These are phyloP conservation scores for Coniochaeta prunicola DNA, from an alignment of 2,329 filamentous ascomycete genomes.

Conservation along the genomic window DNA sequence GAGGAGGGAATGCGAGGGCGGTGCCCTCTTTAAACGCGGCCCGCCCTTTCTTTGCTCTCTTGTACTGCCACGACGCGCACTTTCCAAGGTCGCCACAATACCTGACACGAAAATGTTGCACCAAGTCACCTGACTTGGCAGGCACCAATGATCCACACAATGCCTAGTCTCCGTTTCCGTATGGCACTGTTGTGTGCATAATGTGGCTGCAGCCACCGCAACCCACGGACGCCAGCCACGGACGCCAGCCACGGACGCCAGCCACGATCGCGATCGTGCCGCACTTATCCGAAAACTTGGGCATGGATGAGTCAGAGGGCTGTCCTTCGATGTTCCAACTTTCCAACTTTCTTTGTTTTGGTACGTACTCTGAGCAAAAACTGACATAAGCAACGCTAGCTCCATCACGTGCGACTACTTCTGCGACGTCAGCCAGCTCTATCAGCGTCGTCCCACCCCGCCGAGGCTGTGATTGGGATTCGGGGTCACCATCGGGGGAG, in stretches of 20 bases:
- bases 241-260: not conserved
- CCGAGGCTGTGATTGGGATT: not conserved
- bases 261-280: not conserved
- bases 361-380: not conserved
- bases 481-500: not conserved
- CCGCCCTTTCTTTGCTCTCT: not conserved
- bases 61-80: not conserved
- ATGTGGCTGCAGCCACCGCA: too few relatives aligned
- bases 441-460: not conserved
- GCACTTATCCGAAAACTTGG: not conserved
- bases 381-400: not conserved
- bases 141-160: not conserved
- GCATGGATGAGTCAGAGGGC: not conserved
- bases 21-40: slow-evolving; percentile 1
- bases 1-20: not conserved
- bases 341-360: too few relatives aligned
- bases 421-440: slow-evolving; percentile 2
- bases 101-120: not conserved
- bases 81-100: not conserved
- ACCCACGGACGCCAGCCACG: not conserved
- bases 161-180: not conserved
- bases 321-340: too few relatives aligned
- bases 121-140: slow-evolving; percentile 3
- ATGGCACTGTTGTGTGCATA: not conserved
- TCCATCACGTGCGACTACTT: not conserved